Evolutionary conservation across 2,329 filamentous ascomycete species (phyloP), one percentile per base, ranked within the genome.

Genomic region (Tothia fuscella): DNA sequence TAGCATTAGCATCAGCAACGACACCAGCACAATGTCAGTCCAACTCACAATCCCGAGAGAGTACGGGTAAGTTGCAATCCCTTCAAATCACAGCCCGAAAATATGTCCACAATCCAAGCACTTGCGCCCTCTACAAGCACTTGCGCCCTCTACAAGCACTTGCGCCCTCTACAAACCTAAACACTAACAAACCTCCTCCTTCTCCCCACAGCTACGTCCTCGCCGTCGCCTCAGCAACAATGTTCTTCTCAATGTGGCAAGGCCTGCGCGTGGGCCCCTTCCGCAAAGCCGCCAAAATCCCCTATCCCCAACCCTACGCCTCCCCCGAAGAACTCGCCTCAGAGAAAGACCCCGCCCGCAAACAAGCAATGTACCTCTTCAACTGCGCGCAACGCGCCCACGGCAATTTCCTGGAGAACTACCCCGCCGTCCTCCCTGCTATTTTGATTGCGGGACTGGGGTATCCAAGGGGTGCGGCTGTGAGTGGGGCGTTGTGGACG

Each of bases 151-250:
- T 10, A 6, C 33, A 9, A 32, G 24, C 22, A 13, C 28, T 29
- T 40, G 6, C 40, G 20, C 19, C 24, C 16, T 12, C 38, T 10
- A 35, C 34, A 29, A 42, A 22, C 20, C 38, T 47, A 51, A 33
- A 53, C 45, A 31, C 37, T 34, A 25, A 22, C 28, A 32, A 6
- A 12, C 14, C 4, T 35, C 20, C 47, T n/a, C n/a, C n/a, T n/a
- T n/a, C n/a, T n/a, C n/a, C n/a, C n/a, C n/a, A n/a, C n/a, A 78
- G 76, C 57, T 70, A 70, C 54, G 71, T 74, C 56, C 61, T 76
- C 52, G 60, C 64, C 51, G 60, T 73, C 48, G 66, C 70, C 26
- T 64, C 73, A 46, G 66, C 67, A 44, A 70, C 66, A 46, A 72
- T 75, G 54, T 51, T 76, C 52, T 61, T 78, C 31, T 58, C 60